Conservation (phyloP, 2,329 filamentous ascomycete species). For the Penicillium sp. region DNA sequence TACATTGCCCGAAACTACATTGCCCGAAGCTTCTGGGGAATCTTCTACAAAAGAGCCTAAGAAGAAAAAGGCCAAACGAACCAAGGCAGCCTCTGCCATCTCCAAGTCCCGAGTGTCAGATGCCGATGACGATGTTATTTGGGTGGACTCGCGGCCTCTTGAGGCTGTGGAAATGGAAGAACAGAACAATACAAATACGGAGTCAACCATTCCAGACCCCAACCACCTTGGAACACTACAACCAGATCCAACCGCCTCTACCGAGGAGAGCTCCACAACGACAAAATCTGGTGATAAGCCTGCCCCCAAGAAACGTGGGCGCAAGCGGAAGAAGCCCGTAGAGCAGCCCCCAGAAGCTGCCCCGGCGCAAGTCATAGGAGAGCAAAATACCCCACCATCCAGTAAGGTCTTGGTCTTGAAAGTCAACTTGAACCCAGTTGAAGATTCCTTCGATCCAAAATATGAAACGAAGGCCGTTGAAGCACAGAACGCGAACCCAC, state of each 20-base stretch:
- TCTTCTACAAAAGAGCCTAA: constrained; percentile 28
- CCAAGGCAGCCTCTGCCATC: constrained; percentile 41
- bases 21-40: neutral
- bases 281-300: constrained; percentile 1
- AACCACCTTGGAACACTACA: neutral
- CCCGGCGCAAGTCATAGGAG: neutral
- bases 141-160: constrained; percentile 36
- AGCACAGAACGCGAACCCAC: neutral
- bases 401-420: neutral
- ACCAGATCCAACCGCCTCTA: neutral
- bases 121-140: constrained; percentile 44
- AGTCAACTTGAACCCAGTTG: neutral
- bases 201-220: neutral
- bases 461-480: neutral
- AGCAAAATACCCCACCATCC: neutral
- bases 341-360: constrained; percentile 13
- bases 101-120: constrained; percentile 31
- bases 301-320: constrained; percentile 44
- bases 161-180: neutral
- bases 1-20: too few species aligned
- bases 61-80: constrained; percentile 48
- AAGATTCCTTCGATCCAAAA: neutral
- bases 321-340: constrained; percentile 38
- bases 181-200: neutral
- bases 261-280: neutral